Evolutionary conservation across 345 rosid genomes (phyloP), one percentile per base, ranked within the genome.

Genomic region (Lepidium africanum): DNA sequence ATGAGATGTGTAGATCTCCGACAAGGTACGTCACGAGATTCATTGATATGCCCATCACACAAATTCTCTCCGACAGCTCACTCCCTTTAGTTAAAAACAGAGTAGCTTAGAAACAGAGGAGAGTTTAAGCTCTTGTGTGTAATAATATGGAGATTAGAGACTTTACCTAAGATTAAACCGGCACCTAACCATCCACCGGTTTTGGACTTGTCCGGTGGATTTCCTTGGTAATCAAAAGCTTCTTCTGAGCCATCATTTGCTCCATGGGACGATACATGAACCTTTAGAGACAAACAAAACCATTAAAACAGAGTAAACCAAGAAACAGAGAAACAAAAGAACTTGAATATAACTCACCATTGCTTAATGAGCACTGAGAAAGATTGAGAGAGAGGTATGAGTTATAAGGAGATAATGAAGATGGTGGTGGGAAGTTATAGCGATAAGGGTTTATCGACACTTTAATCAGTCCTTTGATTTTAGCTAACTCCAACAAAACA

Each of bases 131-230:
- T 5, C 11, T 33, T 33, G 23, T 60, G 13, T 58, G 30, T 37
- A 10, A 17, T 19, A 11, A 17, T 19, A 11, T 47, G 35, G 25
- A 38, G 64, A 21, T 9, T 9, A 8, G 41, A 39, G 35, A 11
- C 19, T 65, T 62, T 53, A 92, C 98, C 98, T 76, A 92, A 69
- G 68, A 90, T 92, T 51, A 92, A 82, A 49, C 93, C 98, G n/a
- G 96, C 93, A 19, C 84, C 91, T 11, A 90, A 78, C 98, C 98
- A 88, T 67, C 97, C 96, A 13, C 98, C 98, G 36, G 89, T 86
- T 78, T 78, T 85, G 13, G 89, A 78, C 71, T 85, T 87, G 77
- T 88, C 96, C 8, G 46, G 91, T 0, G 83, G 91, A 10, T 85
- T 81, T 65, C 96, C 96, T 70, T 68, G 57, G 61, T 74, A 87